Percentiles rank a stretch among this genome's conserved stretches.
phyloP scores from a whole-genome alignment of 2,329 filamentous ascomycete species.

The Phyllosticta paracitricarpa region DNA sequence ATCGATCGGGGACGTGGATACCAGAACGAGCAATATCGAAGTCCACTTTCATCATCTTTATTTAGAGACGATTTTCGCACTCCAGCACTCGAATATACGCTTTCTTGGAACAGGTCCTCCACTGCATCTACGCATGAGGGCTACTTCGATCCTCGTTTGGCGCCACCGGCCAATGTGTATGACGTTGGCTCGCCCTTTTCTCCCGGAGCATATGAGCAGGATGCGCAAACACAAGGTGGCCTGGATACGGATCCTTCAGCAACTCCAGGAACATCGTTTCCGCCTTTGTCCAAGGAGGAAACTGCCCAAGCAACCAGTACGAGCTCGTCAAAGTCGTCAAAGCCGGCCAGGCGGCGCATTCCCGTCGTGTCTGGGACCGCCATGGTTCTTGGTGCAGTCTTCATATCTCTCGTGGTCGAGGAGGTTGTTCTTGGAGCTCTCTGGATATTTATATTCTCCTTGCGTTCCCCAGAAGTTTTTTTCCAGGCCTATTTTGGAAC shows the following conservation, averaged over 20 bases:
- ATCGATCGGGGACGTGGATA: not conserved
- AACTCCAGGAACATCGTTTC: not conserved
- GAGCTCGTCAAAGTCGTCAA: not conserved
- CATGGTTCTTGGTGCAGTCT: not conserved
- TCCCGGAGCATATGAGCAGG: not conserved
- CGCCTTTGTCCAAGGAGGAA: not conserved
- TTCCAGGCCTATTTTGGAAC: constrained; percentile 3
- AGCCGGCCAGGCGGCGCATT: not conserved
- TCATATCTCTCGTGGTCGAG: not conserved
- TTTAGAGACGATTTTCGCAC: not conserved
- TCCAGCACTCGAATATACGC: not conserved
- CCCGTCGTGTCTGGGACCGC: not conserved
- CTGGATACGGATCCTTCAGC: not conserved
- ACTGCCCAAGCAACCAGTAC: not conserved
- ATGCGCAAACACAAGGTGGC: not conserved
- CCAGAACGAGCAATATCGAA: not conserved
- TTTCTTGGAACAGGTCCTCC: constrained; percentile 13
- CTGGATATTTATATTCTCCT: constrained; percentile 1
- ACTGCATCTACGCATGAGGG: not conserved
- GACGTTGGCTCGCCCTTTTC: not conserved
- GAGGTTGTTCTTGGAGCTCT: constrained; percentile 6
- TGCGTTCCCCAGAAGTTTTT: not conserved
- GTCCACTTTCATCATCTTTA: not conserved
- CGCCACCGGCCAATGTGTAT: not conserved
- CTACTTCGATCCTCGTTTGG: not conserved